Conservation (phyloP, 2,329 filamentous ascomycete species). For the Colletotrichum sidae region DNA sequence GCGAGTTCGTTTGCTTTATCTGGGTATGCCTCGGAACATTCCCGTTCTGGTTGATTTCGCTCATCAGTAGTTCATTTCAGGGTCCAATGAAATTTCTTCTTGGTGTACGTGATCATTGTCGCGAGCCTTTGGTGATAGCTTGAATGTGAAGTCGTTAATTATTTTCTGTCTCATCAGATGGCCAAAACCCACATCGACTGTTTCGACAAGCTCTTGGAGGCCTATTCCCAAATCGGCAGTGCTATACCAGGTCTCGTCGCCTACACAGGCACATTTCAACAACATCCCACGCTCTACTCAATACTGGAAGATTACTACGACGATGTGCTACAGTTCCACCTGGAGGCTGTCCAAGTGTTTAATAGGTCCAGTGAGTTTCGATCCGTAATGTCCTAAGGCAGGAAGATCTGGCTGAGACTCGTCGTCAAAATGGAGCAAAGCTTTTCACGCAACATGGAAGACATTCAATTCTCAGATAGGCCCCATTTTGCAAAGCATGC, state of each 20-base stretch:
- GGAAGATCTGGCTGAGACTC: not conserved
- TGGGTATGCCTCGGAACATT: not conserved
- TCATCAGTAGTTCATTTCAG: not conserved
- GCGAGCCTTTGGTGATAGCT: not conserved
- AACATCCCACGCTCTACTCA: not conserved
- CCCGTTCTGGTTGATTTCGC: not conserved
- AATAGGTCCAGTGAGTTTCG: not conserved
- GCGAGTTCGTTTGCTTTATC: slow-evolving; percentile 8
- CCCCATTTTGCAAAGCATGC: not conserved
- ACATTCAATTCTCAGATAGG: slow-evolving; percentile 1
- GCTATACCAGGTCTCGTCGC: not conserved
- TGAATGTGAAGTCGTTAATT: not conserved
- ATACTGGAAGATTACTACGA: slow-evolving; percentile 1
- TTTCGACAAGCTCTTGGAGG: slow-evolving; percentile 1
- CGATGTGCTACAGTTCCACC: not conserved
- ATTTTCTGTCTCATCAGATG: not conserved
- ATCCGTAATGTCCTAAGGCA: not conserved
- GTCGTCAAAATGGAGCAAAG: not conserved
- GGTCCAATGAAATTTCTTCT: slow-evolving; percentile 9
- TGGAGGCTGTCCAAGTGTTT: slow-evolving; percentile 1
- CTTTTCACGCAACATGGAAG: slow-evolving; percentile 4
- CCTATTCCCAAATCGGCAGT: not conserved
- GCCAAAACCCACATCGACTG: not conserved
- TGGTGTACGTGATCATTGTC: not conserved
- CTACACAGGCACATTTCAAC: not conserved